phyloP scores from a whole-genome alignment of 2,329 filamentous ascomycete genomes.

The Orbilia blumenaviensis region DNA sequence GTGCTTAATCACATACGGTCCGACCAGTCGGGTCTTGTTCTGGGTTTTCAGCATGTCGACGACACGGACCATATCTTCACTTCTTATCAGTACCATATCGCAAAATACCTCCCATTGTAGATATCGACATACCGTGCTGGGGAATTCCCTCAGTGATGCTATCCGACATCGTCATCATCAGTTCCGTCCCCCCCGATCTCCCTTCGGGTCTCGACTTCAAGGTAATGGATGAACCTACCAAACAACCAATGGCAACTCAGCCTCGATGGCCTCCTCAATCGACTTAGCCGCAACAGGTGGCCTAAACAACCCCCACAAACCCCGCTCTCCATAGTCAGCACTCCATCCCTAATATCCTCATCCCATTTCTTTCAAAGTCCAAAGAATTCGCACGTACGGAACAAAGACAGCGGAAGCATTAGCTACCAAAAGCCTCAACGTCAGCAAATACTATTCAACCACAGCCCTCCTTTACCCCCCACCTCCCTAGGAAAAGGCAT shows the following conservation, averaged over 20 bases:
- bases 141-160: constrained; percentile 96
- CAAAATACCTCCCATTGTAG: neutral
- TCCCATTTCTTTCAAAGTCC: too few species aligned
- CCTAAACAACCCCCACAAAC: constrained; percentile 65
- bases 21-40: constrained; percentile 93
- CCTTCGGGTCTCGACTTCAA: neutral
- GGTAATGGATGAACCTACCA: constrained; percentile 71
- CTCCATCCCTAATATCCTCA: constrained; percentile 13
- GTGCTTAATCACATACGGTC: constrained; percentile 65
- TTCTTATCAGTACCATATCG: constrained; percentile 43
- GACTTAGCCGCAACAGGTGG: constrained; percentile 89
- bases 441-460: constrained; percentile 13
- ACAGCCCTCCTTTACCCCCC: neutral
- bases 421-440: constrained; percentile 70
- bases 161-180: constrained; percentile 12
- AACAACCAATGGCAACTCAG: constrained; percentile 93
- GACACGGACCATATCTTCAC: constrained; percentile 96
- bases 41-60: constrained; percentile 98
- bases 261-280: constrained; percentile 95
- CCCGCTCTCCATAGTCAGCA: constrained; percentile 27
- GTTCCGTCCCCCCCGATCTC: neutral
- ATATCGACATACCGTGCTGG: constrained; percentile 78
- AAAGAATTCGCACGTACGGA: constrained; percentile 69
- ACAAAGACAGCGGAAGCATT: constrained; percentile 95
- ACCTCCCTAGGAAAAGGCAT: neutral